Conservation (phyloP, 305 asterid genomes). For the Solanum hybrid region DNA sequence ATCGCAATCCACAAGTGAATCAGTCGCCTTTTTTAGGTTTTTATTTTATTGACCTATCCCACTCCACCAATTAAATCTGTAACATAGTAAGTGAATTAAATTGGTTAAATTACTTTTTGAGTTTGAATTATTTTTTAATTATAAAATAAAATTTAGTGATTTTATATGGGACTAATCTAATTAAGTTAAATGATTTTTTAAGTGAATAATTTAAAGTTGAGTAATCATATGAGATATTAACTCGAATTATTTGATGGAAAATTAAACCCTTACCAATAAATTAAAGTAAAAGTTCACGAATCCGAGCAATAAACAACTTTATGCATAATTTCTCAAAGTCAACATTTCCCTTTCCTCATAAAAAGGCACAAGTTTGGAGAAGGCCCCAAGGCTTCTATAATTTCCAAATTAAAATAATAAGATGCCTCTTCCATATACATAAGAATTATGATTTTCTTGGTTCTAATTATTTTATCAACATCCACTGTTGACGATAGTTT, state of each 20-base stretch:
- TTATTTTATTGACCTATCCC: not conserved
- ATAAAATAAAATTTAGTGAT: too few species aligned
- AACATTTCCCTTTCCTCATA: not conserved
- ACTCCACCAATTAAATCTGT: not conserved
- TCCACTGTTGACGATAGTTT: not conserved
- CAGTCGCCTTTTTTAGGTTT: not conserved
- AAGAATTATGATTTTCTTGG: not conserved
- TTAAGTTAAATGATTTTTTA: too few species aligned
- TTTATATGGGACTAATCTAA: too few species aligned
- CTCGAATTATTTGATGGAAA: fast-evolving
- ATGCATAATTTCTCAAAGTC: not conserved
- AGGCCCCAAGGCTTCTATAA: not conserved
- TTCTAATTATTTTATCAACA: not conserved
- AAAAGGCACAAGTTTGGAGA: not conserved
- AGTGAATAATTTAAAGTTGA: too few species aligned
- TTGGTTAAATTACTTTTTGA: not conserved
- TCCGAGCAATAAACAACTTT: not conserved
- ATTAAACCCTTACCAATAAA: too few species aligned
- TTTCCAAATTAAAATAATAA: not conserved
- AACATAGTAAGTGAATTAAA: not conserved
- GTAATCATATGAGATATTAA: not conserved
- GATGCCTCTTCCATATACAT: not conserved
- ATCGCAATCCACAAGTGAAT: not conserved
- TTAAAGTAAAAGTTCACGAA: fast-evolving
- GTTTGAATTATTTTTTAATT: not conserved